phyloP scores from a whole-genome alignment of 2,329 filamentous ascomycete species.

The Fusarium torreyae region DNA sequence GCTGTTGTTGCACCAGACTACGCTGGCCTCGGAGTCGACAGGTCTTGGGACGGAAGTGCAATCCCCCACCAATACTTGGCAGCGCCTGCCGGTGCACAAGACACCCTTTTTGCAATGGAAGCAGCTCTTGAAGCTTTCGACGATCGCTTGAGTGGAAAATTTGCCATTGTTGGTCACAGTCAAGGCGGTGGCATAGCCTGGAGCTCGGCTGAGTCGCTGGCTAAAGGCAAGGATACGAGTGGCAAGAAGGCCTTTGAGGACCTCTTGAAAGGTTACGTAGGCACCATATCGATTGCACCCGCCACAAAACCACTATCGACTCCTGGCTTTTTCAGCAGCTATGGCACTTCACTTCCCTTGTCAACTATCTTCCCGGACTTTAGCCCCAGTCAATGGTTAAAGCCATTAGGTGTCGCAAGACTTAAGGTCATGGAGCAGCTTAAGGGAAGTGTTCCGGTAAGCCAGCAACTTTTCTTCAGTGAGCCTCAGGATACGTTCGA shows the following conservation, averaged over 20 bases:
- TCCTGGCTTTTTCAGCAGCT: not conserved
- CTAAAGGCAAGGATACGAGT: slow-evolving; percentile 24
- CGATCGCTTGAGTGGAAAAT: slow-evolving; percentile 52
- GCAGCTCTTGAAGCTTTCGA: slow-evolving; percentile 61
- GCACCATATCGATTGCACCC: slow-evolving; percentile 32
- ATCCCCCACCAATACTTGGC: slow-evolving; percentile 61
- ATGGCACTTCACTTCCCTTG: not conserved
- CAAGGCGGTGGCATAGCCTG: slow-evolving; percentile 63
- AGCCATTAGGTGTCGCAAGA: slow-evolving; percentile 21
- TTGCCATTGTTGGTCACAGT: slow-evolving; percentile 63
- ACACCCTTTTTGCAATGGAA: slow-evolving; percentile 59
- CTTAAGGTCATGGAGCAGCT: slow-evolving; percentile 14
- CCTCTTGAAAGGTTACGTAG: slow-evolving; percentile 14
- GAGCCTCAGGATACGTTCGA: not conserved
- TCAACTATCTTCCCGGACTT: slow-evolving; percentile 32
- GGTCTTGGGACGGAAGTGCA: slow-evolving; percentile 52
- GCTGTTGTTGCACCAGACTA: slow-evolving; percentile 63
- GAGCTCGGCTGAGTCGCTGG: slow-evolving; percentile 50
- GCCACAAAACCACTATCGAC: slow-evolving; percentile 8
- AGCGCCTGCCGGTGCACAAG: slow-evolving; percentile 57
- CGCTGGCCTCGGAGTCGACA: slow-evolving; percentile 59
- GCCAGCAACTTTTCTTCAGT: slow-evolving; percentile 13
- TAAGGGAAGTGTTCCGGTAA: slow-evolving; percentile 1
- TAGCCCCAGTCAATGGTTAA: slow-evolving; percentile 33
- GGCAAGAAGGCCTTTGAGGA: not conserved